These are phyloP conservation scores for Aspergillus conjunctus DNA, from an alignment of 495 filamentous ascomycete species.

Conservation along the genomic window DNA sequence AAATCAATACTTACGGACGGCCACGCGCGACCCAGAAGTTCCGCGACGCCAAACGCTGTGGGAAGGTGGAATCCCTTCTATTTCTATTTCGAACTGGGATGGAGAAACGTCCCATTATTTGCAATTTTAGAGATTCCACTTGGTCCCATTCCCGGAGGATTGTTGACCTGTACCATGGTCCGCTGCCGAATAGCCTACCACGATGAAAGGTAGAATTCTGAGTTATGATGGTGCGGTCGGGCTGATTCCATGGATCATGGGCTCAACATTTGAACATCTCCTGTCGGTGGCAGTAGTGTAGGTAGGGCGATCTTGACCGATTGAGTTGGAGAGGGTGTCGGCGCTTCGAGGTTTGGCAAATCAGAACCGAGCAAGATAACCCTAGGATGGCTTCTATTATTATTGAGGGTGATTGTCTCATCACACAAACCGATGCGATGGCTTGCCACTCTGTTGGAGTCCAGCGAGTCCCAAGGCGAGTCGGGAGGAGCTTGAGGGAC, in stretches of 20 bases:
- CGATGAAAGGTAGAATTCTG: not conserved
- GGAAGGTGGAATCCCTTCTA: not conserved
- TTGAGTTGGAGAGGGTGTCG: constrained; percentile 9
- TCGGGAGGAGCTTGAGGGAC: constrained; percentile 7
- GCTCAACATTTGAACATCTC: not conserved
- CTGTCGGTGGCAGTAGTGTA: not conserved
- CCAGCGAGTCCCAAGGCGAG: constrained; percentile 12
- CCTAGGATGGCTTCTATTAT: constrained; percentile 6
- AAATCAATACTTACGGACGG: constrained; percentile 18
- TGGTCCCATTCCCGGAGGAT: constrained; percentile 7
- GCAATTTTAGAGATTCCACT: not conserved
- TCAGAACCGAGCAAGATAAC: constrained; percentile 3
- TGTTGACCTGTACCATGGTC: constrained; percentile 5
- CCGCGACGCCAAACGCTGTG: constrained; percentile 12
- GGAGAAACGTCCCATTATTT: constrained; percentile 1
- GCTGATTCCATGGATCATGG: constrained; percentile 13
- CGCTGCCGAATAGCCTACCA: constrained; percentile 5
- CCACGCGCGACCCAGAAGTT: constrained; percentile 23
- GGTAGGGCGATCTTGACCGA: not conserved
- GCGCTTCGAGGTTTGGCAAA: constrained; percentile 16
- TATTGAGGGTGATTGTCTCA: constrained; percentile 18
- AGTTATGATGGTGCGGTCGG: constrained; percentile 7
- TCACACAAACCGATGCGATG: constrained; percentile 22
- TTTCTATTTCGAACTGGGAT: not conserved
- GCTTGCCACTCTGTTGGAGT: constrained; percentile 17